These are phyloP conservation scores for Karstenula rhodostoma DNA, from an alignment of 2,329 filamentous ascomycete species.

Conservation along the genomic window DNA sequence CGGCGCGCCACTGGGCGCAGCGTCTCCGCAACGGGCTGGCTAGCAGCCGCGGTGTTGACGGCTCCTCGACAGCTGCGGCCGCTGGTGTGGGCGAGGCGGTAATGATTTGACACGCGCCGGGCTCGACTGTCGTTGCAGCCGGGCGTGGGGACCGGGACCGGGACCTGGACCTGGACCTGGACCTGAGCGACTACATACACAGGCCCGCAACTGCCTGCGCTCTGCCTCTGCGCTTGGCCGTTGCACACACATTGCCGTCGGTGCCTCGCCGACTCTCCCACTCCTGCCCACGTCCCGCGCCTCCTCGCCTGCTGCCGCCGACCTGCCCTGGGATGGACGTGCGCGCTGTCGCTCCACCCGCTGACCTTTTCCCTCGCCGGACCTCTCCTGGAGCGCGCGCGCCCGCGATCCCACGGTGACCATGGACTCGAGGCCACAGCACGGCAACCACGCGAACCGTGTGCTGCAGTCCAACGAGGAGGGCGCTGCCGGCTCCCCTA, in stretches of 20 bases:
- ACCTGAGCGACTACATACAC: not conserved
- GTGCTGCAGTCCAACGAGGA: constrained; percentile 32
- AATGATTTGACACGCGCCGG: constrained; percentile 9
- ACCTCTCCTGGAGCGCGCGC: constrained; percentile 13
- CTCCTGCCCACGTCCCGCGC: not conserved
- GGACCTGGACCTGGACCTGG: no score
- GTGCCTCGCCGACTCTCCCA: constrained; percentile 6
- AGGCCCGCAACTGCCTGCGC: not conserved
- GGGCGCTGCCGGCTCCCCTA: constrained; percentile 49
- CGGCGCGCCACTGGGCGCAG: constrained; percentile 8
- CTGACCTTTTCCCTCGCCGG: constrained; percentile 22
- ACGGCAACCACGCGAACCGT: constrained; percentile 27
- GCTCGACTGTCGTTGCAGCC: not conserved
- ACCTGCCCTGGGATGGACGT: constrained; percentile 28
- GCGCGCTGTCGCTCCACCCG: constrained; percentile 26
- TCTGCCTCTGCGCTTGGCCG: constrained; percentile 16
- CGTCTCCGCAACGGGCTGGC: not conserved
- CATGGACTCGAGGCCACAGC: constrained; percentile 33
- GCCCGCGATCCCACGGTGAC: constrained; percentile 21
- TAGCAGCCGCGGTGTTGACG: constrained; percentile 5
- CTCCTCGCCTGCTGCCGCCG: constrained; percentile 9
- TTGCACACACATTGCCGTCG: constrained; percentile 7
- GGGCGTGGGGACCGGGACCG: not conserved
- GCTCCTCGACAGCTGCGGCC: constrained; percentile 1
- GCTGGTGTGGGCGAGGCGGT: not conserved